These are phyloP conservation scores for Phytophthora agathidicida DNA, from an alignment of 352 stramenopile genomes.

Conservation along the genomic window DNA sequence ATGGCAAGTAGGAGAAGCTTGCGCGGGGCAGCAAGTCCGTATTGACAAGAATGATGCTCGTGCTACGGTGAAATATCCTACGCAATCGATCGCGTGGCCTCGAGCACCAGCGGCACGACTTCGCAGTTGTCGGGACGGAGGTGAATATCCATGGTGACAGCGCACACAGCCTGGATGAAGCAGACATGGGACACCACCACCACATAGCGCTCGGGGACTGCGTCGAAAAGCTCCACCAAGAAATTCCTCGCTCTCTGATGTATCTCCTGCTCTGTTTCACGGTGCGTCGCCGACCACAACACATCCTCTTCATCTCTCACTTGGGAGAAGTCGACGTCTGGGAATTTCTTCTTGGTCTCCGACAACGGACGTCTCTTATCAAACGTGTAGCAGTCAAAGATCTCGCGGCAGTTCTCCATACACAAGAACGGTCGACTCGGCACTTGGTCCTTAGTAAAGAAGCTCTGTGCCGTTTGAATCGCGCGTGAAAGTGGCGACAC, in stretches of 20 bases:
- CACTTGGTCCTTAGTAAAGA: conserved; percentile 47
- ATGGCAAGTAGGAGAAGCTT: no score
- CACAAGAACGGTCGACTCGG: conserved; percentile 43
- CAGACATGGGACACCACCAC: conserved; percentile 66
- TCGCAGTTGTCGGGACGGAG: conserved; percentile 53
- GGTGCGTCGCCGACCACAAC: conserved; percentile 59
- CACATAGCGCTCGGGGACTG: conserved; percentile 57
- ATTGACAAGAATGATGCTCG: background rate
- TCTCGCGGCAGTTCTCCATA: conserved; percentile 69
- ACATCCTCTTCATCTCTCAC: conserved; percentile 58
- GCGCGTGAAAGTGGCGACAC: conserved; percentile 69
- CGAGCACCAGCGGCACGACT: conserved; percentile 24
- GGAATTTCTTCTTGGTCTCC: conserved; percentile 57
- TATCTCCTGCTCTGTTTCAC: conserved; percentile 66
- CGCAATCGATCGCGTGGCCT: background rate
- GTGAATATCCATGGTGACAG: conserved; percentile 40
- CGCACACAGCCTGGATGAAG: conserved; percentile 69
- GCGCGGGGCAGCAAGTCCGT: no score
- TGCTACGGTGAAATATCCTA: background rate
- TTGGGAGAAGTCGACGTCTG: conserved; percentile 58
- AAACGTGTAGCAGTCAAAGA: conserved; percentile 71
- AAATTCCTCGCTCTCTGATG: conserved; percentile 49
- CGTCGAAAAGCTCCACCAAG: conserved; percentile 51
- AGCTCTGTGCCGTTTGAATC: conserved; percentile 69
- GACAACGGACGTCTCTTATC: conserved; percentile 58